phyloP scores from a whole-genome alignment of 306 rosid genomes.

The Cicer chorassanicum region DNA sequence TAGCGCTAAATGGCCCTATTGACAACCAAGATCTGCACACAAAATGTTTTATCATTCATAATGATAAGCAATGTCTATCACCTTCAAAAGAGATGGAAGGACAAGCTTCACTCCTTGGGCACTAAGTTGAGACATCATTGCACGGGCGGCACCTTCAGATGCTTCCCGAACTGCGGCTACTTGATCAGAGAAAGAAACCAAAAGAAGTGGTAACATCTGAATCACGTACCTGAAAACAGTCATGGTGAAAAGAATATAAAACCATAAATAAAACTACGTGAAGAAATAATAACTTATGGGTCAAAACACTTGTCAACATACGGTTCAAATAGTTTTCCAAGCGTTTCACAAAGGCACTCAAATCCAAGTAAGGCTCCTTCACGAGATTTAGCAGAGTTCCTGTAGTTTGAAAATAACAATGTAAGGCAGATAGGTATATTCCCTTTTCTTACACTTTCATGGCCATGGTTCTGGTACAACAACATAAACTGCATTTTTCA shows the following conservation, averaged over 20 bases:
- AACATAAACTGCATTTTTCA: neutral
- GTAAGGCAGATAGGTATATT: neutral
- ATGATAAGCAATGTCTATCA: constrained; percentile 42
- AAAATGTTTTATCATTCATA: constrained; percentile 6
- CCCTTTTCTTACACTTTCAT: neutral
- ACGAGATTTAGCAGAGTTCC: constrained; percentile 92
- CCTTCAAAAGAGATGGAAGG: constrained; percentile 96
- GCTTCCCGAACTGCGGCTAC: constrained; percentile 96
- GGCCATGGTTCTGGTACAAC: neutral
- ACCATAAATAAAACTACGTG: constrained; percentile 22
- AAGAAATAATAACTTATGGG: constrained; percentile 14
- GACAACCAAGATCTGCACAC: neutral
- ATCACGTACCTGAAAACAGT: constrained; percentile 81
- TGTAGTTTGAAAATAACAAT: constrained; percentile 48
- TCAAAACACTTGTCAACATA: constrained; percentile 52
- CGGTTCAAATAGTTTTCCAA: constrained; percentile 96
- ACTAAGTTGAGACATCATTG: constrained; percentile 98
- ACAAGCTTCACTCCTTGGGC: constrained; percentile 99
- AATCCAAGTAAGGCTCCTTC: constrained; percentile 96
- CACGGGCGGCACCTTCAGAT: constrained; percentile 97
- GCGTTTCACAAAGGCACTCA: constrained; percentile 96
- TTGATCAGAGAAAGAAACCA: constrained; percentile 98
- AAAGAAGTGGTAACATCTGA: constrained; percentile 85
- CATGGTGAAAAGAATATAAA: constrained; percentile 20
- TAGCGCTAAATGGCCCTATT: neutral